phyloP scores from a whole-genome alignment of 208 protist species.

The Trypanosoma conorhini region DNA sequence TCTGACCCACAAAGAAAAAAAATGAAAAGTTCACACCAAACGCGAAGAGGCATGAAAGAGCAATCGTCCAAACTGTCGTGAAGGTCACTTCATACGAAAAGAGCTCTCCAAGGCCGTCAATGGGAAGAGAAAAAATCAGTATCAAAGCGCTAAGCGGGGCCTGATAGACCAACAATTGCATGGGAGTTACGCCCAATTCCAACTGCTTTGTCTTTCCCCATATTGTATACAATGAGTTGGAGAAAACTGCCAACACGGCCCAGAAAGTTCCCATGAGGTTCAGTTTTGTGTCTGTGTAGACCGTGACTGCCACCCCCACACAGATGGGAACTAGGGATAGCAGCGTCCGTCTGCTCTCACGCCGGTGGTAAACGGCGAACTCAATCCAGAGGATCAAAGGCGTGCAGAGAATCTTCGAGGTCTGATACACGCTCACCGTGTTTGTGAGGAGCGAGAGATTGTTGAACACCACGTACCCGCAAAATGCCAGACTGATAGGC shows the following conservation, averaged over 20 bases:
- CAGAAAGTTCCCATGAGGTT: slow-evolving; percentile 65
- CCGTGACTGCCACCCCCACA: slow-evolving; percentile 70
- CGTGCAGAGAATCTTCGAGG: slow-evolving; percentile 85
- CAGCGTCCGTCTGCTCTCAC: slow-evolving; percentile 37
- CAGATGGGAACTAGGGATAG: slow-evolving; percentile 78
- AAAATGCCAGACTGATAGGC: slow-evolving; percentile 74
- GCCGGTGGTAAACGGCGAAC: slow-evolving; percentile 46
- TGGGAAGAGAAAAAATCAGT: slow-evolving; percentile 56
- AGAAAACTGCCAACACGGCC: slow-evolving; percentile 58
- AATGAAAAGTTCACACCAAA: slow-evolving; percentile 93
- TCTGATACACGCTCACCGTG: slow-evolving; percentile 84
- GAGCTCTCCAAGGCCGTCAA: slow-evolving; percentile 58
- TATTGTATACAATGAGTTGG: slow-evolving; percentile 91
- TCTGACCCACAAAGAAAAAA: slow-evolving; percentile 82
- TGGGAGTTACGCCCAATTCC: slow-evolving; percentile 67
- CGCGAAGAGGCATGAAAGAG: slow-evolving; percentile 74
- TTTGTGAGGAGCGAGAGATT: slow-evolving; percentile 87
- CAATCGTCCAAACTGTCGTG: slow-evolving; percentile 61
- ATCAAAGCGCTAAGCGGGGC: slow-evolving; percentile 74
- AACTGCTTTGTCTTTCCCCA: slow-evolving; percentile 90
- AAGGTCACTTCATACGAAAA: slow-evolving; percentile 49
- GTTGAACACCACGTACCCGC: slow-evolving; percentile 87
- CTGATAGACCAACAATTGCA: slow-evolving; percentile 92
- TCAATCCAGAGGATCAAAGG: slow-evolving; percentile 80
- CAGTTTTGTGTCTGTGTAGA: slow-evolving; percentile 62